Conservation (phyloP, 2,329 filamentous ascomycete species). For the Neophaeococcomyces aloes region DNA sequence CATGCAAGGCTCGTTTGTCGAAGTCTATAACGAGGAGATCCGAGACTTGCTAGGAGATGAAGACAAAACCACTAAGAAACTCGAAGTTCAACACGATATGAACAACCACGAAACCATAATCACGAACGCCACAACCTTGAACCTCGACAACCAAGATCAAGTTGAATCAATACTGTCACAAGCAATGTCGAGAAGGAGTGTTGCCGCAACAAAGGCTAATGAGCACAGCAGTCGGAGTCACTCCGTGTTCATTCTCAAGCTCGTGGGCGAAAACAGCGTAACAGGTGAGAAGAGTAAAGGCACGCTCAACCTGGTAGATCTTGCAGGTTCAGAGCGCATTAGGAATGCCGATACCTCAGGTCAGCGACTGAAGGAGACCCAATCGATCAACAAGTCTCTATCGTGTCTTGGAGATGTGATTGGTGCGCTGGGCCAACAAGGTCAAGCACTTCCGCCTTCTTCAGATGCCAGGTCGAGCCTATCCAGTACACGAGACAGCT, state of each 20-base stretch:
- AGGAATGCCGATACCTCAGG: conserved; percentile 81
- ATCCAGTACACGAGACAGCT: conserved; percentile 39
- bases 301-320: conserved; percentile 87
- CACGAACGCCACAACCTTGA: conserved; percentile 65
- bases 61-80: conserved; percentile 73
- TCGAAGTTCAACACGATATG: conserved; percentile 82
- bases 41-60: conserved; percentile 74
- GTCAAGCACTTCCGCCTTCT: conserved; percentile 4
- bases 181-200: conserved; percentile 76
- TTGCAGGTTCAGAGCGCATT: conserved; percentile 84
- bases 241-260: conserved; percentile 81
- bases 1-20: conserved; percentile 90
- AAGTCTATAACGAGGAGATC: conserved; percentile 96
- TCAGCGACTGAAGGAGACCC: conserved; percentile 81
- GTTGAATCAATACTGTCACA: conserved; percentile 70
- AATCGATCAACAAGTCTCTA: conserved; percentile 93
- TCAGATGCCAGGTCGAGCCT: conserved; percentile 40
- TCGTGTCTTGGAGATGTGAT: conserved; percentile 92
- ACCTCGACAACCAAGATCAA: conserved; percentile 65
- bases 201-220: conserved; percentile 95
- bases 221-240: conserved; percentile 89
- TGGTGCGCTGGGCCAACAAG: conserved; percentile 71
- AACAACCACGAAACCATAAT: conserved; percentile 71
- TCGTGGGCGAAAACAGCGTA: conserved; percentile 55
- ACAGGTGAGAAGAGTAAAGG: conserved; percentile 82